Base-by-base conservation (phyloP, 202 grass and related monocot species). In the Hordeum pubiflorum region DNA sequence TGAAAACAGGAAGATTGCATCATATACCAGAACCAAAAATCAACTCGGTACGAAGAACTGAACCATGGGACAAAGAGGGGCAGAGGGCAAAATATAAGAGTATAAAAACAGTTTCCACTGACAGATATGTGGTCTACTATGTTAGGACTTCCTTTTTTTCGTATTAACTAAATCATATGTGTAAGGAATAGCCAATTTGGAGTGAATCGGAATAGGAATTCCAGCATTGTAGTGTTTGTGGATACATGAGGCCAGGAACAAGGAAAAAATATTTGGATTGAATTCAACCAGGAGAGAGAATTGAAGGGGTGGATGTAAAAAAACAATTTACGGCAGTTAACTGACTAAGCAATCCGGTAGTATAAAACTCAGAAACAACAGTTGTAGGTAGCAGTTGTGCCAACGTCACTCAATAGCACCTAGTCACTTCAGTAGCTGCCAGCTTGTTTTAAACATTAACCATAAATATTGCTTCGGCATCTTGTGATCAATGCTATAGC, bases 1-100 rank as follows among this genome's bases (percentile, higher is more conserved):
- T 98, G 87, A 58, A 75, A 78, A 77, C 18, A 75, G 78, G 69
- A 79, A 63, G 23, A 21, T 58, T 78, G 27, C 32, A 59, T 69
- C 79, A 79, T 52, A 63, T 83, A 71, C 52, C 70, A 54, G 82
- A 39, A 55, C 46, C 68, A 81, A 71, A 32, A 54, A 54, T 73
- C 7, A 5, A 87, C 11, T 31, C 23, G 3, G 18, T 27, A 6
- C 21, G 27, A 69, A 70, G 3, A 83, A 83, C 5, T 75, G 17
- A 44, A 76, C 10, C 8, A 21, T 37, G 20, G 58, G 27, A 79
- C 38, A 62, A 58, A 46, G 9, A 17, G 58, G 69, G 40, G 41
- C 4, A 10, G 69, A 44, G 23, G 64, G 72, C 1, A 84, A 77
- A 17, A 44, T 40, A 2, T 74, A 2, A 0, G 31, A 79, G 46